These are phyloP conservation scores for Fusarium denticulatum DNA, from an alignment of 2,329 filamentous ascomycete genomes.

Conservation along the genomic window DNA sequence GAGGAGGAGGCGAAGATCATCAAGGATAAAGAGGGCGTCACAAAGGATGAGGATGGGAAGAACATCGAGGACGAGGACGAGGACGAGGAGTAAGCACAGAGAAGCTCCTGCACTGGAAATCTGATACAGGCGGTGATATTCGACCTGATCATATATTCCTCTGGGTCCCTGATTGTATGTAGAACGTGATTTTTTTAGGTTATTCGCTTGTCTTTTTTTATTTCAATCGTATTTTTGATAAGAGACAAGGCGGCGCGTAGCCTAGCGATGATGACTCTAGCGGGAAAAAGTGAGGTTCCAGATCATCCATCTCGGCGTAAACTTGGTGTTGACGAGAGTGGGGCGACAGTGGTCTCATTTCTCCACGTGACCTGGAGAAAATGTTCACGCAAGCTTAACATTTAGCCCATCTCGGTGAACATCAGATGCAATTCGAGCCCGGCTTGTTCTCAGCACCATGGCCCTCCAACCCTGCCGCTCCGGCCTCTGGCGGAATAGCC, in stretches of 20 bases:
- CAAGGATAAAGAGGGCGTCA: background rate
- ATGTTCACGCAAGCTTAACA: constrained; percentile 44
- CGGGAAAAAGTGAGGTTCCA: background rate
- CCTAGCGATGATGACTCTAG: background rate
- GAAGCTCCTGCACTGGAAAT: background rate
- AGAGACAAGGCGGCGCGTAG: background rate
- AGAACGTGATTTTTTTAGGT: background rate
- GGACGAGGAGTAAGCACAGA: background rate
- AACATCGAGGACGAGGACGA: background rate
- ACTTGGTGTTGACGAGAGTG: constrained; percentile 32
- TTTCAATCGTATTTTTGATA: background rate
- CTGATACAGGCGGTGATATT: background rate
- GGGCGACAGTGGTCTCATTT: constrained; percentile 26
- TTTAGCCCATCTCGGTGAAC: background rate
- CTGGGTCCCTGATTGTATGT: background rate
- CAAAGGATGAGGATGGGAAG: background rate
- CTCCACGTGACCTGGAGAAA: constrained; percentile 47
- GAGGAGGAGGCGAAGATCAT: background rate
- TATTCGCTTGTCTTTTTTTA: background rate
- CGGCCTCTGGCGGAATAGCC: constrained; percentile 41
- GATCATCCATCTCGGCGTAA: background rate
- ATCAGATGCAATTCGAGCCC: constrained; percentile 1
- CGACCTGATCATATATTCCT: background rate
- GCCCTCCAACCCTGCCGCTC: constrained; percentile 49
- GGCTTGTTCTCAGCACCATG: constrained; percentile 41